Base-by-base conservation (phyloP, 306 rosid genomes). In the Luffa aegyptiaca region DNA sequence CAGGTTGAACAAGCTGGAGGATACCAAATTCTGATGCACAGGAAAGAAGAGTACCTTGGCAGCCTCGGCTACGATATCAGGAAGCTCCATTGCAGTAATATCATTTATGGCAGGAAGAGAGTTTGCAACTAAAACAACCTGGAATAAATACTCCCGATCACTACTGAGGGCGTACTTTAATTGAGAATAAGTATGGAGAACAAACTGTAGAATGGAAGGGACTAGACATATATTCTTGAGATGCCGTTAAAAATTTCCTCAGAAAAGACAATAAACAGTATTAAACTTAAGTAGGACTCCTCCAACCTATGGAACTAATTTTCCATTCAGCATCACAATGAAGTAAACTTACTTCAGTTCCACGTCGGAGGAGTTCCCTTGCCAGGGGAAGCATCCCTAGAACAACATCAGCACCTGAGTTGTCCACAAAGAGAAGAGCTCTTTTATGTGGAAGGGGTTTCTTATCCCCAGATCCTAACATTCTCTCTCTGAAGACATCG, bases 361-460 rank as follows among this genome's bases (percentile, higher is more conserved):
- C 99, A 65, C 88, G 90, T 11, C 90, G 92, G 76, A 96, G 98
- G 82, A 96, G 97, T 87, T 96, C 99, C 84, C 98, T 83, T 41
- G 99, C 99, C 20, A 96, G 83, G 81, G 99, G 99, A 89, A 96
- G 97, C 99, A 96, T 96, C 84, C 99, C 99, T 52, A 96, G 89
- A 84, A 93, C 93, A 85, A 96, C 80, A 81, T 96, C 99, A 75
- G 99, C 99, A 74, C 99, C 99, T 18, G 99, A 79, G 85, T 96
- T 96, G 83, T 96, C 99, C 42, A 96, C 99, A 75, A 93, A 96
- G 65, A 96, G 93, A 81, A 96, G 88, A 86, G 99, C 98, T 83
- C 96, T 89, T 85, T 66, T 89, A 83, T 91, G 98, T 49, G 89
- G 93, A 39, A 80, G 81, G 78, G 80, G 91, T 71, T 88, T 91